Evolutionary conservation across 306 rosid genomes (phyloP), one percentile per base, ranked within the genome.

Genomic region (Lagenaria siceraria): DNA sequence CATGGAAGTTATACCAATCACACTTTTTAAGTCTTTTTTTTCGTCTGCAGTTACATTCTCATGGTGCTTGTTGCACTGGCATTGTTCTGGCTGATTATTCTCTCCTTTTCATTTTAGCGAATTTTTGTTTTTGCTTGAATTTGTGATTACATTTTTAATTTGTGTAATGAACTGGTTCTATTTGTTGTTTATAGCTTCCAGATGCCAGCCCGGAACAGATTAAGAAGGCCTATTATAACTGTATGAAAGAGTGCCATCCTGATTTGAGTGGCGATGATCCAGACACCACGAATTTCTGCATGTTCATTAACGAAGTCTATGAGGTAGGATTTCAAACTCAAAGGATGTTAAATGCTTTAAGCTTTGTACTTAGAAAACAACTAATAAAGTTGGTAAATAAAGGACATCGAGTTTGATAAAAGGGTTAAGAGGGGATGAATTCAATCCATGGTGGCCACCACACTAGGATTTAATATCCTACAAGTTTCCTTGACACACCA

Each of bases 191-290:
- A 75, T 85, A 95, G 99, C 90, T 92, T 74, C 97, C 99, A 49
- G 97, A 95, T 86, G 97, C 99, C 29, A 90, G 91, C 62, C 88
- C 96, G 3, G 88, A 60, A 48, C 93, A 95, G 86, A 84, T 95
- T 4, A 95, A 90, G 80, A 95, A 89, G 80, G 99, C 97, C 19
- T 95, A 95, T 58, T 90, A 95, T 77, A 88, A 89, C 79, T 95
- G 97, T 81, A 95, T 95, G 99, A 95, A 95, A 80, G 83, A 97
- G 80, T 95, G 99, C 78, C 99, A 95, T 83, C 99, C 99, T 2
- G 97, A 95, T 58, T 87, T 95, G 85, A 95, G 97, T 82, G 97
- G 97, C 77, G 82, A 92, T 77, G 85, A 90, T 83, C 87, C 84
- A 13, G 96, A 90, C 85, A 83, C 87, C 56, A 95, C 92, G 10